Evolutionary conservation across 2,329 filamentous ascomycete genomes (phyloP).

Genomic region (Mycosphaerella arachidis): DNA sequence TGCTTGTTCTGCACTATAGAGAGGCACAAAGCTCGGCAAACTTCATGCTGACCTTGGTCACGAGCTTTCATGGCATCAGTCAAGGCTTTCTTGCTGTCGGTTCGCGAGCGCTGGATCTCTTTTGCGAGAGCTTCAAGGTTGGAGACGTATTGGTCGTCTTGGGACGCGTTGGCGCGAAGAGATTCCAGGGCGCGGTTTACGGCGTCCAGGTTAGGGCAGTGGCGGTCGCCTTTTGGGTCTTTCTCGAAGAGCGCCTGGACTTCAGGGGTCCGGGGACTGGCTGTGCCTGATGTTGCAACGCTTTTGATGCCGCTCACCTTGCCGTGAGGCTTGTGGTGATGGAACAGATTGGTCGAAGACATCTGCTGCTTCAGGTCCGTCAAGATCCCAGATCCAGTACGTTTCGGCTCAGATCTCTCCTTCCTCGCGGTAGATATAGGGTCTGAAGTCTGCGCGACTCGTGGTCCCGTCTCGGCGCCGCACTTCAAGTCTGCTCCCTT

Average conservation of each 20-base stretch:
- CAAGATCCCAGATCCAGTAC: conserved; percentile 1
- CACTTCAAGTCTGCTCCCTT: neutral
- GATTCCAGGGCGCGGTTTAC: conserved; percentile 19
- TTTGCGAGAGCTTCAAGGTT: conserved; percentile 11
- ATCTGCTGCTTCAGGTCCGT: neutral
- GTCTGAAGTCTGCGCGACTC: neutral
- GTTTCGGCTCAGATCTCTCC: neutral
- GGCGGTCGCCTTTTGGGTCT: conserved; percentile 1
- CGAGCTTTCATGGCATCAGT: conserved; percentile 22
- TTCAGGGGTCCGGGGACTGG: conserved; percentile 13
- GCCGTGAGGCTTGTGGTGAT: neutral
- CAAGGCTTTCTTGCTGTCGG: conserved; percentile 17
- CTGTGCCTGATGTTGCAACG: neutral
- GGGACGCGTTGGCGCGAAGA: neutral
- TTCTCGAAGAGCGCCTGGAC: conserved; percentile 17
- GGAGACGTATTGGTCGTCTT: conserved; percentile 8
- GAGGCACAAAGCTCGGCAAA: conserved; percentile 21
- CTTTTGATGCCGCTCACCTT: neutral
- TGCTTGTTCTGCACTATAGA: conserved; percentile 19
- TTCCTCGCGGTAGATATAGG: neutral
- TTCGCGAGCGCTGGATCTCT: conserved; percentile 12
- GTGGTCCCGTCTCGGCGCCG: neutral
- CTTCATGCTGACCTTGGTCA: conserved; percentile 14
- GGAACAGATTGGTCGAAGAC: neutral
- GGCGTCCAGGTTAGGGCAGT: conserved; percentile 16